Conservation (phyloP, 2,329 filamentous ascomycete genomes). For the Lasiodiplodia sp. region DNA sequence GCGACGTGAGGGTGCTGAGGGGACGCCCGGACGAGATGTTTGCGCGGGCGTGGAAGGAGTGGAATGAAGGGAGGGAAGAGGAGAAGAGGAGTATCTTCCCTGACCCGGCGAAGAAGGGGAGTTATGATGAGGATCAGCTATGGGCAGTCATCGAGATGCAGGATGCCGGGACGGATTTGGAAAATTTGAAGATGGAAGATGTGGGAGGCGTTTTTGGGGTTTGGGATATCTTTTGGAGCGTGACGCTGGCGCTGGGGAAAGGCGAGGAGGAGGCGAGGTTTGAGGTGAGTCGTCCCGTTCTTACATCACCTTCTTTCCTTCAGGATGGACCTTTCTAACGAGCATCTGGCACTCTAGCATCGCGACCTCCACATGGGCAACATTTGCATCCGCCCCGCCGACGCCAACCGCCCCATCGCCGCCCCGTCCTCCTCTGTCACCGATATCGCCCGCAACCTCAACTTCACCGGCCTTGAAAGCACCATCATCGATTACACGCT, state of each 20-base stretch:
- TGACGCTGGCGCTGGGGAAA: constrained; percentile 66
- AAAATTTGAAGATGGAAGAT: constrained; percentile 35
- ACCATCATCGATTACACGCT: constrained; percentile 74
- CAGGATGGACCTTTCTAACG: not conserved
- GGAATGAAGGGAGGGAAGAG: constrained; percentile 52
- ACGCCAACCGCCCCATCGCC: constrained; percentile 35
- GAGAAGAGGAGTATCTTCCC: constrained; percentile 61
- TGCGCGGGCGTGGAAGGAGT: constrained; percentile 53
- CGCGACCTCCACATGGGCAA: constrained; percentile 73
- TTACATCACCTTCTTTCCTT: not conserved
- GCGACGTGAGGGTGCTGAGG: constrained; percentile 64
- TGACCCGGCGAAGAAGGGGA: constrained; percentile 61
- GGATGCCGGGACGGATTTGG: constrained; percentile 66
- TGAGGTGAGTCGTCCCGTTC: constrained; percentile 50
- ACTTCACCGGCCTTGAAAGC: constrained; percentile 64
- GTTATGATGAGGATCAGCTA: constrained; percentile 63
- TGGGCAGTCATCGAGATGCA: constrained; percentile 73
- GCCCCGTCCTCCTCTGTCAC: constrained; percentile 38
- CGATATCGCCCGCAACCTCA: constrained; percentile 51
- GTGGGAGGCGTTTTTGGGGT: constrained; percentile 52
- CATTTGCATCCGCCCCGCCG: constrained; percentile 60
- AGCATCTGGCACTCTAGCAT: constrained; percentile 49
- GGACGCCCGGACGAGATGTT: constrained; percentile 63
- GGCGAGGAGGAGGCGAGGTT: constrained; percentile 67
- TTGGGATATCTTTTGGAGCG: constrained; percentile 73